These are phyloP conservation scores for Clausena lansium DNA, from an alignment of 345 rosid genomes.

Conservation along the genomic window DNA sequence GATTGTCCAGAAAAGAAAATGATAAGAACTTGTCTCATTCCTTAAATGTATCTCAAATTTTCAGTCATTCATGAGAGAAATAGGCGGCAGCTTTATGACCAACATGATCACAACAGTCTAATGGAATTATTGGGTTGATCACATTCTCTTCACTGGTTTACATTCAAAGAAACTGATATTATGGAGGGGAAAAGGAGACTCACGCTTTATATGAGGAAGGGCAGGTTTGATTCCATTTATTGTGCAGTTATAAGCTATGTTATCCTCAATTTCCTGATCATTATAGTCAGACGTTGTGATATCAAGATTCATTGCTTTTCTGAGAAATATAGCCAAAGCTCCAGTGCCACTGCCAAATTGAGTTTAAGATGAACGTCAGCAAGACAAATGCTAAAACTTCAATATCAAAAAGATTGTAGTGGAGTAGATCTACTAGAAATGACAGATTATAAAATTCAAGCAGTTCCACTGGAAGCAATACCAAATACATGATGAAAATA, in stretches of 20 bases:
- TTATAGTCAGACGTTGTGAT: slow-evolving; percentile 84
- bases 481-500: not conserved
- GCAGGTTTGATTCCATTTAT: slow-evolving; percentile 65
- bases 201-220: slow-evolving; percentile 86
- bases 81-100: not conserved
- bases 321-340: slow-evolving; percentile 86
- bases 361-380: slow-evolving; percentile 17
- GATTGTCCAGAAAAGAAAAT: not conserved
- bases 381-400: slow-evolving; percentile 2
- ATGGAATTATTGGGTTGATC: not conserved
- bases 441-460: not conserved
- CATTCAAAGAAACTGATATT: not conserved
- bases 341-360: slow-evolving; percentile 79
- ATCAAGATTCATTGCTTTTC: slow-evolving; percentile 59
- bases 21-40: not conserved
- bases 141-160: not conserved
- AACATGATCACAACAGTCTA: not conserved
- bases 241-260: slow-evolving; percentile 78
- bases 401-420: not conserved
- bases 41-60: not conserved
- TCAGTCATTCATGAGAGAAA: not conserved
- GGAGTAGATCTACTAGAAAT: not conserved
- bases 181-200: slow-evolving; percentile 27
- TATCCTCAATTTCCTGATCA: slow-evolving; percentile 88
- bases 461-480: not conserved